Percentiles rank a stretch among this genome's conserved stretches.
Evolutionary conservation across 1,284 basidiomycete species (phyloP).

Genomic region (Cryptococcus sp.): DNA sequence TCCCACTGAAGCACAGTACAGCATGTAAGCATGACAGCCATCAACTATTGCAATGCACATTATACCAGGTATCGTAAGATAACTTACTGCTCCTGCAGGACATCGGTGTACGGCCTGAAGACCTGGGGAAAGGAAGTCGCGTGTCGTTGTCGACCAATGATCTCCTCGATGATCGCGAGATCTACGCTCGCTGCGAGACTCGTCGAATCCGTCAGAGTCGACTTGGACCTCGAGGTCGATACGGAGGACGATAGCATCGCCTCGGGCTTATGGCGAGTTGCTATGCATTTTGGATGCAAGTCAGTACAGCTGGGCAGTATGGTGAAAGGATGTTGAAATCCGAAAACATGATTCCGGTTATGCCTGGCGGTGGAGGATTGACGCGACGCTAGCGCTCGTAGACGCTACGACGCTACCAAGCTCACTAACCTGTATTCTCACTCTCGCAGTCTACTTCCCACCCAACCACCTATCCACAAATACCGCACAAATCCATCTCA

Average conservation of each 20-base stretch:
- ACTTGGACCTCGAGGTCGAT: slow-evolving; percentile 20
- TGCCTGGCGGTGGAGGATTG: no score
- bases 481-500: no score
- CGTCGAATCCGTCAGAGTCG: slow-evolving; percentile 22
- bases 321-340: no score
- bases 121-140: slow-evolving; percentile 47
- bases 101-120: slow-evolving; percentile 38
- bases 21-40: not conserved
- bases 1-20: slow-evolving; percentile 28
- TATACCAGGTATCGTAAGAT: not conserved
- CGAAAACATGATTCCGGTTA: no score
- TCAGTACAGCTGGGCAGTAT: no score
- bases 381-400: no score
- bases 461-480: no score
- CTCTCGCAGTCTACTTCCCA: no score
- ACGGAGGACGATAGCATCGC: slow-evolving; percentile 26
- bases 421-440: no score
- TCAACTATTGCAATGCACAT: not conserved
- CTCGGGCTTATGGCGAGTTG: not conserved
- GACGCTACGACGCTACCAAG: no score
- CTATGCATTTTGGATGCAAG: no score
- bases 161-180: slow-evolving; percentile 44
- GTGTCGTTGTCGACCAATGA: slow-evolving; percentile 37
- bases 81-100: slow-evolving; percentile 43
- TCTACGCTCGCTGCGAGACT: slow-evolving; percentile 39